Conservation (phyloP, 495 filamentous ascomycete genomes). For the Penicillium paxilli region DNA sequence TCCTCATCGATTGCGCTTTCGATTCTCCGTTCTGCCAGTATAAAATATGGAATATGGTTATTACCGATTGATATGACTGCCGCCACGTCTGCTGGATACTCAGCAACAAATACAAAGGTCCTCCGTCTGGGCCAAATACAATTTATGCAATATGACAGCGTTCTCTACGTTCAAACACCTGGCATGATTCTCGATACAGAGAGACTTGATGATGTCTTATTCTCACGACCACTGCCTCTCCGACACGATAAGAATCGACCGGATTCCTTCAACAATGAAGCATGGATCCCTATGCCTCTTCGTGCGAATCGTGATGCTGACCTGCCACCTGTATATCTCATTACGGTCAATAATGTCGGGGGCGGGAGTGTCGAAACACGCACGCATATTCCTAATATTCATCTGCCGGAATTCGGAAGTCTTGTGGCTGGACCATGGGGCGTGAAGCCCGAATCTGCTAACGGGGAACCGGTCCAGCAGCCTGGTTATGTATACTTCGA, state of each 20-base stretch:
- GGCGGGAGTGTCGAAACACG: conserved; percentile 40
- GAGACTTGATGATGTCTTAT: conserved; percentile 39
- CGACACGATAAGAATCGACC: conserved; percentile 34
- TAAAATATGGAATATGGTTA: conserved; percentile 47
- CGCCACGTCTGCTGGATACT: conserved; percentile 36
- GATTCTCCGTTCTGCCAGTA: conserved; percentile 36
- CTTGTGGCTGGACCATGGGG: conserved; percentile 33
- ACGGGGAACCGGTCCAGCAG: conserved; percentile 14
- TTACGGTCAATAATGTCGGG: conserved; percentile 44
- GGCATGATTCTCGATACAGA: conserved; percentile 40
- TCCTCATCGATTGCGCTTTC: conserved; percentile 33
- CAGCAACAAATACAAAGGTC: conserved; percentile 40
- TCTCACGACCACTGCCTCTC: conserved; percentile 36
- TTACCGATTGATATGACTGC: conserved; percentile 47
- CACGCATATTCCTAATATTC: conserved; percentile 42
- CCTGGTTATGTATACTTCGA: conserved; percentile 48
- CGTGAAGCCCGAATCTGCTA: conserved; percentile 9
- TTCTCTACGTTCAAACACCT: conserved; percentile 43
- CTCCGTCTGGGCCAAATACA: conserved; percentile 46
- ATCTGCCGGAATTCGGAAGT: conserved; percentile 35
- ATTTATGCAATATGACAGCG: conserved; percentile 50
- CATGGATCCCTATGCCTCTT: conserved; percentile 46
- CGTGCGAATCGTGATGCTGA: conserved; percentile 33
- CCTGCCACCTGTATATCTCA: conserved; percentile 42
- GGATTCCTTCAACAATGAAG: conserved; percentile 44